Base-by-base conservation (phyloP, 2,329 filamentous ascomycete genomes). In the Claviceps sp. region DNA sequence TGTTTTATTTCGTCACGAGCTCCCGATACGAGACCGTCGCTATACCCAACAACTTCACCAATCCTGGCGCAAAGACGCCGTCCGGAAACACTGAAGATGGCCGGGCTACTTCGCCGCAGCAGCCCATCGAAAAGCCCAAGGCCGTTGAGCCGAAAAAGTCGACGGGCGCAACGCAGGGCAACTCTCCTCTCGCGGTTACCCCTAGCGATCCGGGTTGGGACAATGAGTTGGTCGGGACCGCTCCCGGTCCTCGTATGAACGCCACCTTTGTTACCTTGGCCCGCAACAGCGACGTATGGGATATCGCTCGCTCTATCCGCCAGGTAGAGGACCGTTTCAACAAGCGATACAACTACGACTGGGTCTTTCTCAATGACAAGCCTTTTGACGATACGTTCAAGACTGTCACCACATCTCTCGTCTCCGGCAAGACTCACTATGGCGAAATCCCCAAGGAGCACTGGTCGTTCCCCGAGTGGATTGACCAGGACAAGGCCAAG, bases 261-360 rank as follows among this genome's bases (percentile, higher is more conserved):
- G 93, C 94, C 49, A 98, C 93, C 11, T 98, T 98, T 64, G 89
- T 98, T 50, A 95, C 90, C 22, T 80, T 98, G 55, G 93, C 93
- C 51, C 85, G 93, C 62, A 98, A 98, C 72, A 78, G 75, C 52
- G 93, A 98, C 65, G 73, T 97, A 30, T 98, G 93, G 93, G 93
- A 98, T 49, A 95, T 98, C 64, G 87, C 89, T 56, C 82, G 89
- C 63, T 96, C 90, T 13, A 98, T 98, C 64, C 88, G 93, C 52
- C 88, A 95, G 65, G 83, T 98, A 52, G 93, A 98, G 71, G 93
- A 98, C 69, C 87, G 93, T 64, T 98, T 98, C 81, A 98, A 98
- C 74, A 82, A 83, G 63, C 87, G 91, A 62, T 97, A 87, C 74
- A 84, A 95, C 74, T 98, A 98, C 71, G 91, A 97, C 67, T 98